Evolutionary conservation across 2,329 filamentous ascomycete genomes (phyloP), one percentile per base, ranked within the genome.

Genomic region (Aspergillus sp.): DNA sequence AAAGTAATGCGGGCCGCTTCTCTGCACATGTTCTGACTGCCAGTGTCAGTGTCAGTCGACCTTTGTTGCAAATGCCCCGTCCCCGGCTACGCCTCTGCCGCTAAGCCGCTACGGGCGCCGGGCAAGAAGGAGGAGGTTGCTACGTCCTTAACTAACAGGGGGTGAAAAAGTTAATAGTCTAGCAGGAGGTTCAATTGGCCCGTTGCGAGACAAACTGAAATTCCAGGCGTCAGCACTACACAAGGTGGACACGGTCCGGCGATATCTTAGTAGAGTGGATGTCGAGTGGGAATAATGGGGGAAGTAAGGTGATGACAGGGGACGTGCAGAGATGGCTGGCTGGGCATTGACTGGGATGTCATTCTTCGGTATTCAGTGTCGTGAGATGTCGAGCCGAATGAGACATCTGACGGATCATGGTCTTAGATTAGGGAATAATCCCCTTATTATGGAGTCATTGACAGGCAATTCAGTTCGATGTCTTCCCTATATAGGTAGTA

Each of bases 241-340:
- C 20, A 43, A 3, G 41, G 22, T 4, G 41, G 41, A 20, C 7
- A 22, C 22, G 45, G 42, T 44, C 26, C 34, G 43, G 53, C 32
- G 34, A 39, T 41, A 18, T 30, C 24, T 48, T 34, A 26, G 20
- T 32, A 15, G n/a, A 34, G 18, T 9, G n/a, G n/a, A 36, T 36
- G 20, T 15, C 18, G 48, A 36, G 15, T 50, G 34, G 38, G 32
- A n/a, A 39, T n/a, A n/a, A n/a, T n/a, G 15, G 26, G n/a, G 30
- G 15, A 26, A 52, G 39, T 22, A 42, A 26, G 13, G 36, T 42
- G 50, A 45, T 38, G 32, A 53, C 50, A 53, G 41, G 50, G 41
- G 50, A 38, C 41, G 50, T 53, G 50, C 50, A 53, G n/a, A 26
- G n/a, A 43, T 48, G 43, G 50, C 42, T 45, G 42, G 22, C 50